Evolutionary conservation across 2,329 filamentous ascomycete species (phyloP).

Genomic region (Magnaporthiopsis poae): DNA sequence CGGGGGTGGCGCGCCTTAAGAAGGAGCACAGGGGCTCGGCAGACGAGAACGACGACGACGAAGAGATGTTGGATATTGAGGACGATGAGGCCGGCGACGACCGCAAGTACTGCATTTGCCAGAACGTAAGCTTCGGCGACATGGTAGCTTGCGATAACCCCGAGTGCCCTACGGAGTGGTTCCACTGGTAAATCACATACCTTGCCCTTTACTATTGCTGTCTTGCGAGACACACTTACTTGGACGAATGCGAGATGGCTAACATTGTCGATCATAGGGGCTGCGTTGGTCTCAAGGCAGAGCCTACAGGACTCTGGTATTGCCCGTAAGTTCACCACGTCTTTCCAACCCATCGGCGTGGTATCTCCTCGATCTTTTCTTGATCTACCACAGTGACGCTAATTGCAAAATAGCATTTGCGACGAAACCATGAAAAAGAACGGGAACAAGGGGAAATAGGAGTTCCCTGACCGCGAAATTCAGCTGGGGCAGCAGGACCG

Average conservation of each 20-base stretch:
- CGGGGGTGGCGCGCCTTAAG: conserved; percentile 3
- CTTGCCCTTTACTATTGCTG: neutral
- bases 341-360: too few relatives aligned
- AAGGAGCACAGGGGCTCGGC: conserved; percentile 17
- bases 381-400: neutral
- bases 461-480: conserved; percentile 2
- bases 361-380: neutral
- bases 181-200: conserved; percentile 54
- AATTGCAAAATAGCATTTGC: neutral
- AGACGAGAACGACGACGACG: conserved; percentile 31
- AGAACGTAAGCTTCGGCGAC: conserved; percentile 74
- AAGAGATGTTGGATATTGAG: conserved; percentile 46
- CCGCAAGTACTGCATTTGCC: conserved; percentile 74
- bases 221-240: neutral
- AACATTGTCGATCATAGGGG: conserved; percentile 12
- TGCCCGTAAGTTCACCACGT: conserved; percentile 34
- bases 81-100: conserved; percentile 67
- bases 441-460: conserved; percentile 26
- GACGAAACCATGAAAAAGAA: conserved; percentile 34
- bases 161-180: conserved; percentile 74
- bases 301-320: conserved; percentile 59
- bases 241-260: neutral
- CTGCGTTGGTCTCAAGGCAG: conserved; percentile 58
- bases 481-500: neutral
- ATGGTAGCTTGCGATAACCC: conserved; percentile 87